These are phyloP conservation scores for Suillus occidentalis DNA, from an alignment of 768 basidiomycete genomes.

Conservation along the genomic window DNA sequence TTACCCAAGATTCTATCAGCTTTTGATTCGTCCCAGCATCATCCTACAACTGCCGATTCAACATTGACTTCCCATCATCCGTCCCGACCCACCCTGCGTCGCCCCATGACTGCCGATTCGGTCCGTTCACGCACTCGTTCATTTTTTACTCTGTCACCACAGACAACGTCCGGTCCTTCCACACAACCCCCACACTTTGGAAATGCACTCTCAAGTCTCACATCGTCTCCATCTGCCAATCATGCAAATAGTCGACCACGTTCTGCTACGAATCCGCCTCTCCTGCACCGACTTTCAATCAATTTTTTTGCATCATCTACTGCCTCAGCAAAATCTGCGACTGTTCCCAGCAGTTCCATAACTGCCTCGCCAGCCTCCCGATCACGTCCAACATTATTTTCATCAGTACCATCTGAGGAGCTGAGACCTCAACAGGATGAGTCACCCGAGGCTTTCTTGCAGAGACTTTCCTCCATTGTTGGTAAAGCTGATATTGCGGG, in stretches of 20 bases:
- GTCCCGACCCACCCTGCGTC: slow-evolving; percentile 23
- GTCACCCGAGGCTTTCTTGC: slow-evolving; percentile 67
- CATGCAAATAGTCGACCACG: slow-evolving; percentile 43
- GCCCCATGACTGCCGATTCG: slow-evolving; percentile 47
- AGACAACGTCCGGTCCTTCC: slow-evolving; percentile 16
- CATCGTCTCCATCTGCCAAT: slow-evolving; percentile 18
- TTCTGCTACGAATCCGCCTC: slow-evolving; percentile 64
- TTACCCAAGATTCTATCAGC: slow-evolving; percentile 12
- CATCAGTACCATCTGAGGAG: slow-evolving; percentile 43
- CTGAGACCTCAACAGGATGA: slow-evolving; percentile 63
- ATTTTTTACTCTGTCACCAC: slow-evolving; percentile 28
- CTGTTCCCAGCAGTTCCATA: slow-evolving; percentile 12
- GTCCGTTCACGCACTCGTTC: slow-evolving; percentile 30
- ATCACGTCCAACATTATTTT: slow-evolving; percentile 47
- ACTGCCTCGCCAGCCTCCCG: slow-evolving; percentile 29
- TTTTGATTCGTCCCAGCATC: slow-evolving; percentile 13
- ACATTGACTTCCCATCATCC: slow-evolving; percentile 16
- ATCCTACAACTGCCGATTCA: slow-evolving; percentile 21
- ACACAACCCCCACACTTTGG: slow-evolving; percentile 9
- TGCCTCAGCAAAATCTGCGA: slow-evolving; percentile 28
- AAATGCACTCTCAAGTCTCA: slow-evolving; percentile 14
- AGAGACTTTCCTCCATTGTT: slow-evolving; percentile 60
- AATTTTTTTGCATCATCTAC: slow-evolving; percentile 56
- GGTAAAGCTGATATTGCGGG: slow-evolving; percentile 78
- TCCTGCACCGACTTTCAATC: slow-evolving; percentile 69